phyloP scores from a whole-genome alignment of 2,329 filamentous ascomycete genomes.

The Aspergillus fumigatus region DNA sequence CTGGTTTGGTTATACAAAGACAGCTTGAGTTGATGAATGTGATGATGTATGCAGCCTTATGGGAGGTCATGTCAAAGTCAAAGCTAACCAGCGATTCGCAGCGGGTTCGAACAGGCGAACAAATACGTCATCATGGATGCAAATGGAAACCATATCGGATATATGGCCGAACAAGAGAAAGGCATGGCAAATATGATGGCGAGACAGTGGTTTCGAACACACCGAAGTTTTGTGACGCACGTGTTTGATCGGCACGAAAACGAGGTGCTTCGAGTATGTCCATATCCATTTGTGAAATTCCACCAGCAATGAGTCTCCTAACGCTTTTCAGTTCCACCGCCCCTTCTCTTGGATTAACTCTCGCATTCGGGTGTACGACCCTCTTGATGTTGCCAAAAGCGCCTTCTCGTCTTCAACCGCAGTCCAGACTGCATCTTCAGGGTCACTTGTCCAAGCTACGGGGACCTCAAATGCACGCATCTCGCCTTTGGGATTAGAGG shows the following conservation, averaged over 20 bases:
- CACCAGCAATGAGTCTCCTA: constrained; percentile 2
- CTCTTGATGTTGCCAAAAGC: constrained; percentile 34
- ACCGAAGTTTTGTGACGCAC: constrained; percentile 61
- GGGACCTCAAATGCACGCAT: constrained; percentile 47
- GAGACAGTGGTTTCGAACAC: constrained; percentile 58
- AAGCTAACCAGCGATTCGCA: constrained; percentile 13
- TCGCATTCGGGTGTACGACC: constrained; percentile 54
- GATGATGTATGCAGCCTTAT: constrained; percentile 42
- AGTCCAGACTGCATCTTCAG: constrained; percentile 42
- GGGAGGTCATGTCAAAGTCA: not conserved
- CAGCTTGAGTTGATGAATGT: constrained; percentile 65
- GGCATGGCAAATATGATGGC: constrained; percentile 54
- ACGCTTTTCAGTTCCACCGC: constrained; percentile 48
- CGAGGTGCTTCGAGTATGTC: constrained; percentile 51
- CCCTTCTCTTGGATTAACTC: constrained; percentile 63
- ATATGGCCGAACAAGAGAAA: constrained; percentile 60
- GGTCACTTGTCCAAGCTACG: constrained; percentile 36
- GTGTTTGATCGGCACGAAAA: constrained; percentile 59
- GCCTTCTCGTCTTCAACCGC: constrained; percentile 38
- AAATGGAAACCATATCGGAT: constrained; percentile 59
- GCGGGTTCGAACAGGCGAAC: constrained; percentile 63
- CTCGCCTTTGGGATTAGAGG: constrained; percentile 49
- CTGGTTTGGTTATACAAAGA: constrained; percentile 57
- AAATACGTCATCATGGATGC: constrained; percentile 63
- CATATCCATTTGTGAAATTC: not conserved